Conservation (phyloP, 352 stramenopile genomes). For the Pythium scleroteichum region DNA sequence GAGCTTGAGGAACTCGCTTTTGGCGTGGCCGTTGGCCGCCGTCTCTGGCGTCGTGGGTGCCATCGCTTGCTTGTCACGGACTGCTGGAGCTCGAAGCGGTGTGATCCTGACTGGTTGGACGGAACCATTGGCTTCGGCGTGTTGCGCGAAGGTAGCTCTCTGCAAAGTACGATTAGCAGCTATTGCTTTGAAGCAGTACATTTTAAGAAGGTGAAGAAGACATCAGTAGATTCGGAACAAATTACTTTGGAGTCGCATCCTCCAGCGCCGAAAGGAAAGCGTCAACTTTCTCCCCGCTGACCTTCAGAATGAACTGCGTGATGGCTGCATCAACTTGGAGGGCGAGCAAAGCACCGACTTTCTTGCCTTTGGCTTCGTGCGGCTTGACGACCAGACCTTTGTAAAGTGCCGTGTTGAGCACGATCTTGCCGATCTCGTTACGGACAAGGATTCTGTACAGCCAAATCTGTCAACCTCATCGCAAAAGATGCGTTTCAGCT, state of each 20-base stretch:
- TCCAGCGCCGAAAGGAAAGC: constrained; percentile 64
- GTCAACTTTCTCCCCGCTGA: constrained; percentile 65
- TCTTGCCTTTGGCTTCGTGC: constrained; percentile 80
- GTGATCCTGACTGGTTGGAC: constrained; percentile 36
- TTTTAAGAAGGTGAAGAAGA: not conserved
- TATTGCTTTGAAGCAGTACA: constrained; percentile 7
- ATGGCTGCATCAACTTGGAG: constrained; percentile 61
- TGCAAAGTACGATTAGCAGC: constrained; percentile 23
- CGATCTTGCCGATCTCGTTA: constrained; percentile 88
- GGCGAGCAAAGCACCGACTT: constrained; percentile 61
- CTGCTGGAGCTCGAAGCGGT: constrained; percentile 29
- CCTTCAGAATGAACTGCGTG: constrained; percentile 76
- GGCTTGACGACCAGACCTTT: constrained; percentile 67
- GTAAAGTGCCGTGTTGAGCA: constrained; percentile 82
- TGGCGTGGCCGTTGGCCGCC: constrained; percentile 13
- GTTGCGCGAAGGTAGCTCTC: constrained; percentile 24
- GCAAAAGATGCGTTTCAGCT: too few species aligned
- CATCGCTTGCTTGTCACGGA: constrained; percentile 15
- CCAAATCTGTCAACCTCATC: not conserved
- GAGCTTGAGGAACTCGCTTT: constrained; percentile 83
- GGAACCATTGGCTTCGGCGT: constrained; percentile 19
- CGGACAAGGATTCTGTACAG: constrained; percentile 65
- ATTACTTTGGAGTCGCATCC: constrained; percentile 29
- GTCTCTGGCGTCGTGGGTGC: constrained; percentile 12
- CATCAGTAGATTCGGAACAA: constrained; percentile 21